Base-by-base conservation (phyloP, 306 rosid genomes). In the Acacia crassicarpa region DNA sequence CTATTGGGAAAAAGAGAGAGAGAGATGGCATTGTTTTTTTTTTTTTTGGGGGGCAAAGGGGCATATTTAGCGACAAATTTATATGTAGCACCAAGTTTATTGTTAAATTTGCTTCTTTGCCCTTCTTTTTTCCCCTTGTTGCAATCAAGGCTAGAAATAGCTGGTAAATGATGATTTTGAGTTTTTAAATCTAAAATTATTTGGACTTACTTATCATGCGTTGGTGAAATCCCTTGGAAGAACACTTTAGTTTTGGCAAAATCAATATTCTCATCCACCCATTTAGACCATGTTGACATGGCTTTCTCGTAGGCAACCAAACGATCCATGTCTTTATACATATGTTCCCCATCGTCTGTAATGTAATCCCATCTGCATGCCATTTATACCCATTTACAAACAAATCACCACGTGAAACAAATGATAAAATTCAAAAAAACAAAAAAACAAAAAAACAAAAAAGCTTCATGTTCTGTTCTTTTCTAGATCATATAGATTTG, bases 281-380 rank as follows among this genome's bases (percentile, higher is more conserved):
- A 80, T 17, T 17, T 3, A 19, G 85, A 77, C 90, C 88, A 87
- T 0, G 88, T 85, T 9, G 15, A 67, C 5, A 77, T 53, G 8
- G 74, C 85, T 70, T 67, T 77, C 74, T 87, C 14, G 67, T 58
- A 87, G 0, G 85, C 85, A 51, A 35, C 81, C 74, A 77, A 30
- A 33, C 85, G 90, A 81, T 87, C 65, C 87, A 81, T 84, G 77
- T 81, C 84, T n/a, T 76, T 27, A 2, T 9, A 30, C 9, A 53
- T 17, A 54, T 17, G 27, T n/a, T 65, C 16, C 35, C 80, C 84
- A 5, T 38, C 41, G 5, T 84, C 86, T 17, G 23, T 51, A 53
- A 87, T 75, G 63, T 56, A 81, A 78, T 86, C 76, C 87, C 89
- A 83, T 32, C 89, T 86, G 69, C 43, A 63, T 63, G 9, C 40